Conservation (phyloP, 352 stramenopile genomes). For the Globisporangium cylindrosporum region DNA sequence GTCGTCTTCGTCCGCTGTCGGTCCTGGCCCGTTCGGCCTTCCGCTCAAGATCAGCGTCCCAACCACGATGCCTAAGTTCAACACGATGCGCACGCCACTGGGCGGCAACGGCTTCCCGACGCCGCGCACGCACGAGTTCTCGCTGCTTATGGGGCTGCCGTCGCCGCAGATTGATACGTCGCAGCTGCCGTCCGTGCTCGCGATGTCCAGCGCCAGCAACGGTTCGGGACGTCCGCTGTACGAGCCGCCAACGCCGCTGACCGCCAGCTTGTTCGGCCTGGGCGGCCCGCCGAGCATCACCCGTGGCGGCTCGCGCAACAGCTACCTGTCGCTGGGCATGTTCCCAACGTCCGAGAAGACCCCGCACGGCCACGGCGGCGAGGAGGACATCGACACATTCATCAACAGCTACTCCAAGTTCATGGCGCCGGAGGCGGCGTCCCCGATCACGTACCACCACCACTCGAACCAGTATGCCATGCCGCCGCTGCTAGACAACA, state of each 20-base stretch:
- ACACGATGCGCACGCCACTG: slow-evolving; percentile 48
- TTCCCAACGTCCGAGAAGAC: slow-evolving; percentile 44
- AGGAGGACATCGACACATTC: slow-evolving; percentile 54
- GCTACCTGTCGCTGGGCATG: slow-evolving; percentile 53
- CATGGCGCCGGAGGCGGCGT: slow-evolving; percentile 39
- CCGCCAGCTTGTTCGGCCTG: slow-evolving; percentile 36
- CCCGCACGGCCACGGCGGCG: slow-evolving; percentile 22
- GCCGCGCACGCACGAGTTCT: slow-evolving; percentile 67
- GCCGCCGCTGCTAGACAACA: slow-evolving; percentile 55
- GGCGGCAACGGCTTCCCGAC: slow-evolving; percentile 64
- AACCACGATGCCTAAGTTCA: slow-evolving; percentile 65
- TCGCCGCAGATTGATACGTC: slow-evolving; percentile 75
- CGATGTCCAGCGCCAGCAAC: slow-evolving; percentile 55
- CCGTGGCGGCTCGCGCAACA: slow-evolving; percentile 34
- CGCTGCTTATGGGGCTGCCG: slow-evolving; percentile 58
- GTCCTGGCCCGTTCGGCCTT: slow-evolving; percentile 50
- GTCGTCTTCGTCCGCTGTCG: slow-evolving; percentile 16
- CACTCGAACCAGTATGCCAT: slow-evolving; percentile 38
- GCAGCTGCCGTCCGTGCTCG: slow-evolving; percentile 64
- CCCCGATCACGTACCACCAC: slow-evolving; percentile 53
- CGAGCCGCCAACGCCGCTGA: slow-evolving; percentile 28
- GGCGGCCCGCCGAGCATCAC: slow-evolving; percentile 55
- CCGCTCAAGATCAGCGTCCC: slow-evolving; percentile 76
- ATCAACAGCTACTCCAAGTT: slow-evolving; percentile 79
- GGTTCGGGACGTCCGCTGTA: slow-evolving; percentile 17